Percentiles rank a stretch among this genome's conserved stretches.
phyloP scores from a whole-genome alignment of 1,139 yeast genomes.

The Lodderomyces parapsilosis region DNA sequence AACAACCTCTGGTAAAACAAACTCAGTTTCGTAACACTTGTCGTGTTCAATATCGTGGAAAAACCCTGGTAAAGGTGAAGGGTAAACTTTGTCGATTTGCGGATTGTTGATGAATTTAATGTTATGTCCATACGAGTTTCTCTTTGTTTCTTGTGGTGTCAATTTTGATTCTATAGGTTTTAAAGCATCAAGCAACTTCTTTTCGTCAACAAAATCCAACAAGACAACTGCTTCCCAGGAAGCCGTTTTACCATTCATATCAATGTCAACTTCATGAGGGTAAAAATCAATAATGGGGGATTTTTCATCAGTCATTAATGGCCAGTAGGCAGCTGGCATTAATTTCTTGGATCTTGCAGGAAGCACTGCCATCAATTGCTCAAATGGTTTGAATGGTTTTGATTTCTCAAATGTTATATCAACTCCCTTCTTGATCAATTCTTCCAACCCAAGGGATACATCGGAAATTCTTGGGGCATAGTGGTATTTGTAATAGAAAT shows the following conservation, averaged over 20 bases:
- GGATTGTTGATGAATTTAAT: conserved; percentile 73
- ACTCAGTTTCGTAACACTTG: conserved; percentile 65
- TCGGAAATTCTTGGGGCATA: conserved; percentile 94
- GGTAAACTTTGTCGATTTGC: conserved; percentile 65
- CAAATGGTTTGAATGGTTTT: conserved; percentile 85
- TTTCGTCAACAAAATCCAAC: conserved; percentile 87
- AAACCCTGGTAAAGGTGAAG: conserved; percentile 76
- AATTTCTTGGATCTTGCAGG: conserved; percentile 87
- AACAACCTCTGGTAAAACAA: conserved; percentile 50
- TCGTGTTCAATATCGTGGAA: conserved; percentile 78
- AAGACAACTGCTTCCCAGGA: conserved; percentile 99
- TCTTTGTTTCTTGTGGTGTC: conserved; percentile 62
- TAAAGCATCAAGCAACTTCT: conserved; percentile 70
- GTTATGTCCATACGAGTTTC: conserved; percentile 76
- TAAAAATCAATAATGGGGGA: conserved; percentile 91
- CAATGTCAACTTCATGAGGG: conserved; percentile 85
- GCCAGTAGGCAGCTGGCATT: conserved; percentile 76
- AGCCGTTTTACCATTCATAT: conserved; percentile 91
- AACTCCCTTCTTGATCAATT: conserved; percentile 35
- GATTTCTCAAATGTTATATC: conserved; percentile 67
- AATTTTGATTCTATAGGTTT: conserved; percentile 60
- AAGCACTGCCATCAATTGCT: conserved; percentile 96
- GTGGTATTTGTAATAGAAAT: conserved; percentile 87
- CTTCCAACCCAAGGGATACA: conserved; percentile 65
- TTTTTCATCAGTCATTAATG: conserved; percentile 81